Percentiles rank a stretch among this genome's conserved stretches.
These are phyloP conservation scores for Cerioporus squamosus DNA, from an alignment of 1,284 basidiomycete species.

Conservation along the genomic window DNA sequence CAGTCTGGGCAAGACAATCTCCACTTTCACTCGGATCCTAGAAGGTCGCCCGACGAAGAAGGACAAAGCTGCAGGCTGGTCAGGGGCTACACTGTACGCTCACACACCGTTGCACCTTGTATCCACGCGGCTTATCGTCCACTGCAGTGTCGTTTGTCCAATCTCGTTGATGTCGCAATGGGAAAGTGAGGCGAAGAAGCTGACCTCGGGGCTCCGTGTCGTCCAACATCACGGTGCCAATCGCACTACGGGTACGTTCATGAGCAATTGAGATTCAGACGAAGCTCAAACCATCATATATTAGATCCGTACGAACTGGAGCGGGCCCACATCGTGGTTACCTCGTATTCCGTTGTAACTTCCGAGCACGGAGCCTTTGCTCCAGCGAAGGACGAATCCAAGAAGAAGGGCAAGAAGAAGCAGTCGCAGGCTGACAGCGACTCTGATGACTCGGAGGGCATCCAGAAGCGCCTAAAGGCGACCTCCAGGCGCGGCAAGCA, in stretches of 20 bases:
- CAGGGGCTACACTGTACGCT: constrained; percentile 74
- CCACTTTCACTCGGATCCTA: constrained; percentile 83
- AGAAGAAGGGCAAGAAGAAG: constrained; percentile 40
- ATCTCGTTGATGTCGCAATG: constrained; percentile 91
- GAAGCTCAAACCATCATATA: background rate
- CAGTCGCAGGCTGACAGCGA: constrained; percentile 38
- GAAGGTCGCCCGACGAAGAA: constrained; percentile 72
- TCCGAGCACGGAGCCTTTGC: constrained; percentile 70
- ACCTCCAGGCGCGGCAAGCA: constrained; percentile 45
- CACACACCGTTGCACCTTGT: background rate
- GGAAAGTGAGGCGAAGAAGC: constrained; percentile 85
- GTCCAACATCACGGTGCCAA: constrained; percentile 82
- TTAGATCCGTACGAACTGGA: constrained; percentile 65
- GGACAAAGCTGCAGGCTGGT: constrained; percentile 76
- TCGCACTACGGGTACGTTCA: constrained; percentile 64
- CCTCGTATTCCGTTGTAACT: constrained; percentile 81
- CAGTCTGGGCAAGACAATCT: constrained; percentile 92
- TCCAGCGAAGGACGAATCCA: constrained; percentile 51
- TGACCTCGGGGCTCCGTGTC: constrained; percentile 74
- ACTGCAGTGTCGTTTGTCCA: constrained; percentile 76
- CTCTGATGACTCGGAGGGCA: constrained; percentile 36
- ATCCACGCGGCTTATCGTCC: constrained; percentile 3
- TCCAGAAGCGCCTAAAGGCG: constrained; percentile 45
- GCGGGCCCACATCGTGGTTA: constrained; percentile 79
- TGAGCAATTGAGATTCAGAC: no score